These are phyloP conservation scores for Veloporphyrellus conicus DNA, from an alignment of 1,284 basidiomycete species.

Conservation along the genomic window DNA sequence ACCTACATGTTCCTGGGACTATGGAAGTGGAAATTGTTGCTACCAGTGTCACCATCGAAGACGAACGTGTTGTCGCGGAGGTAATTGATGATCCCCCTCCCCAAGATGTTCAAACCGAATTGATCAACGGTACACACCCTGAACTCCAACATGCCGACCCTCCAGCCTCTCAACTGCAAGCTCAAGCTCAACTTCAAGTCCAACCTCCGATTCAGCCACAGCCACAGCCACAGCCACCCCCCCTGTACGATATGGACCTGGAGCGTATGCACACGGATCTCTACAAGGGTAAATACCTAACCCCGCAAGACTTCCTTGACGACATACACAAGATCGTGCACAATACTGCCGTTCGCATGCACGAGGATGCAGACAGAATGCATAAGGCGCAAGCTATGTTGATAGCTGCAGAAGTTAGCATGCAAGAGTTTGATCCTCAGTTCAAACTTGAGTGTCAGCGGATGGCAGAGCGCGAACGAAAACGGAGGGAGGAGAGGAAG, in stretches of 20 bases:
- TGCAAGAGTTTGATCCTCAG: constrained; percentile 83
- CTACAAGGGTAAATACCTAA: constrained; percentile 84
- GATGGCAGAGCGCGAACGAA: constrained; percentile 78
- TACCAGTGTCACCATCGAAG: constrained; percentile 41
- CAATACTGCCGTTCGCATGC: constrained; percentile 68
- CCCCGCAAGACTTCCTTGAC: constrained; percentile 81
- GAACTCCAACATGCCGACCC: constrained; percentile 25
- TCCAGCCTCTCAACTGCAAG: constrained; percentile 29
- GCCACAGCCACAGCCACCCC: no score
- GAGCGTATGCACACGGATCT: constrained; percentile 88
- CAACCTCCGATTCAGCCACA: constrained; percentile 12
- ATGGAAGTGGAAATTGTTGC: constrained; percentile 33
- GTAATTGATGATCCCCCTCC: constrained; percentile 36
- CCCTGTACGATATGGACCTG: constrained; percentile 78
- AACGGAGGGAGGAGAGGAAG: constrained; percentile 58
- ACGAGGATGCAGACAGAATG: constrained; percentile 73
- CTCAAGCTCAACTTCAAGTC: constrained; percentile 30
- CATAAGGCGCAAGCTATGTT: constrained; percentile 88
- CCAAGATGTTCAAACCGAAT: constrained; percentile 28
- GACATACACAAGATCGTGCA: constrained; percentile 88
- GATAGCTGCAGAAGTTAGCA: constrained; percentile 80
- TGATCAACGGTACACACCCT: constrained; percentile 30
- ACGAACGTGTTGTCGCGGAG: constrained; percentile 45
- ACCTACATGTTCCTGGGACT: constrained; percentile 30
- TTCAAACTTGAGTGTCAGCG: constrained; percentile 84